Evolutionary conservation across 306 rosid species (phyloP), one percentile per base, ranked within the genome.

Genomic region (Gastrolobium bilobum): DNA sequence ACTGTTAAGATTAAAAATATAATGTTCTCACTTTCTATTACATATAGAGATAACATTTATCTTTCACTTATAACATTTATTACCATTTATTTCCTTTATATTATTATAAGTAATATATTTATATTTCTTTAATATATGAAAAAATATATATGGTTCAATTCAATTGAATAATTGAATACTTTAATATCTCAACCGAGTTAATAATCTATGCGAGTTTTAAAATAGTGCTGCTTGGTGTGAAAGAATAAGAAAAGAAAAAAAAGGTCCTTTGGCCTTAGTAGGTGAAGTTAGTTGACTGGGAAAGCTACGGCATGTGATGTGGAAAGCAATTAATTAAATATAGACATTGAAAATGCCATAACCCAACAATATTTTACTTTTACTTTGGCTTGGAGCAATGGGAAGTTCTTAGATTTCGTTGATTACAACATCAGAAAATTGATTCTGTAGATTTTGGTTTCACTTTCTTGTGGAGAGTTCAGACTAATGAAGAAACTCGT

Each of bases 301-400:
- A 89, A 86, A 91, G 92, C 86, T 66, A 84, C 94, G 87, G 42
- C 84, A 78, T 81, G 52, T 83, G 87, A 89, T 78, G 83, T 84
- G 86, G 82, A 76, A 79, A 71, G 68, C 62, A 56, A 79, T 67
- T 70, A 43, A 68, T 10, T 26, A 54, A 29, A 3, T 14, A 2
- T 52, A 35, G 67, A 34, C 74, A 48, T 44, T 58, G 38, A 78
- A 76, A 71, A 52, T 71, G 83, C 11, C 87, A 76, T 39, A 33
- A 74, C 33, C 6, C 34, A 79, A 72, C 77, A 86, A 56, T 75
- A 79, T 82, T 86, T 82, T 79, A 64, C 66, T 74, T 81, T 57
- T 43, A 57, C 65, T 75, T 74, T 85, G 82, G 79, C 60, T 63
- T 85, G 57, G 48, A 46, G 79, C 74, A 46, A 46, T 30, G 39